These are phyloP conservation scores for Canna indica DNA, from an alignment of 176 grass and related monocot species.

Conservation along the genomic window DNA sequence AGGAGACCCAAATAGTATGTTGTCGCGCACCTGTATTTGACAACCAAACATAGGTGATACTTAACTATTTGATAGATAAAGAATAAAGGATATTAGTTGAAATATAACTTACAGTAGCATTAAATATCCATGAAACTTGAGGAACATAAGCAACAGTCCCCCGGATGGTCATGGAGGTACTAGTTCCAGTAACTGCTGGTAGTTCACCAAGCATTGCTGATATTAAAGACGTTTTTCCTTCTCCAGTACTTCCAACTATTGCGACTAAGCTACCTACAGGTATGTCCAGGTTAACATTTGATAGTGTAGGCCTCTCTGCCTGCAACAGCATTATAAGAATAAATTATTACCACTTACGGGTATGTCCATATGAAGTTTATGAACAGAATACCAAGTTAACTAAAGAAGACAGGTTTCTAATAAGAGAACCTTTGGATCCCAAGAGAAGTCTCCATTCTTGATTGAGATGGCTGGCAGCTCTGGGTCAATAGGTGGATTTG, in stretches of 20 bases:
- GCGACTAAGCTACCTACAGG: constrained; percentile 85
- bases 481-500: constrained; percentile 69
- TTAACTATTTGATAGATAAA: constrained; percentile 10
- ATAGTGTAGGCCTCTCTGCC: constrained; percentile 76
- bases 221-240: constrained; percentile 97
- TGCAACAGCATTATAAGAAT: constrained; percentile 25
- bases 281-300: constrained; percentile 92
- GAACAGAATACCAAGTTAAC: background rate
- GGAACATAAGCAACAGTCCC: constrained; percentile 95
- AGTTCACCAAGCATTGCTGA: constrained; percentile 99
- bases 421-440: constrained; percentile 62
- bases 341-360: too few relatives aligned
- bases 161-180: constrained; percentile 53
- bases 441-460: constrained; percentile 84
- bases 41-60: constrained; percentile 6
- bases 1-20: constrained; percentile 94
- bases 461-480: constrained; percentile 81
- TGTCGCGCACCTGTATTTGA: constrained; percentile 64
- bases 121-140: constrained; percentile 99
- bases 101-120: constrained; percentile 69
- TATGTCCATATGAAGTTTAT: background rate
- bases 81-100: constrained; percentile 5
- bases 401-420: constrained; percentile 9
- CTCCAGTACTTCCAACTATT: constrained; percentile 92
- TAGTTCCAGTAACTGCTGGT: constrained; percentile 50